Evolutionary conservation across 2,329 filamentous ascomycete genomes (phyloP).

Genomic region (Aspergillus felis): DNA sequence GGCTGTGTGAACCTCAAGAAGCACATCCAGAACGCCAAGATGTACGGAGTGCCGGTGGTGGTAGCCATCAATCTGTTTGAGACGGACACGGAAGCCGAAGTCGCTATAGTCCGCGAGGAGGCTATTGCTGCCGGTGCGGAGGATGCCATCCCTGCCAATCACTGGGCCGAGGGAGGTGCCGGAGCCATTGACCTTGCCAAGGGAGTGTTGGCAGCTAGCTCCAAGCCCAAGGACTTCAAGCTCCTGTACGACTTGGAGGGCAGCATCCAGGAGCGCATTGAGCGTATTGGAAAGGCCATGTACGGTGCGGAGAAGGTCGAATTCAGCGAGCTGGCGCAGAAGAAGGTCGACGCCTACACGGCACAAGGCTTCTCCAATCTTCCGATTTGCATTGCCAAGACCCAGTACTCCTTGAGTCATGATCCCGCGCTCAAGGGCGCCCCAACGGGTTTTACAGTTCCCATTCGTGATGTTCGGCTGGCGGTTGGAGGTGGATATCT

Average conservation of each 20-base stretch:
- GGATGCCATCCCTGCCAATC: constrained; percentile 88
- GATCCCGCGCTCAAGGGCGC: constrained; percentile 93
- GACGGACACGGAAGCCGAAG: constrained; percentile 89
- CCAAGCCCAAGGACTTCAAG: constrained; percentile 82
- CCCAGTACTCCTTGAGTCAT: constrained; percentile 93
- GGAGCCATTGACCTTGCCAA: constrained; percentile 86
- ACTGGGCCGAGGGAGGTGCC: constrained; percentile 93
- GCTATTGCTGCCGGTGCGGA: constrained; percentile 87
- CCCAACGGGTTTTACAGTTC: constrained; percentile 88
- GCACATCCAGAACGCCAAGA: constrained; percentile 85
- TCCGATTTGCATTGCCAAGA: constrained; percentile 97
- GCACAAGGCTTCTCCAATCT: constrained; percentile 88
- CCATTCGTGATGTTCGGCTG: constrained; percentile 89
- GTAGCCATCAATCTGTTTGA: constrained; percentile 97
- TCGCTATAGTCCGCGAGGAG: constrained; percentile 84
- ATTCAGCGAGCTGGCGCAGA: constrained; percentile 89
- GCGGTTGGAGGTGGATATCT: constrained; percentile 91
- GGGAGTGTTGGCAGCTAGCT: constrained; percentile 75
- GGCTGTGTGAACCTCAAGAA: constrained; percentile 94
- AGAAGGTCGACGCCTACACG: constrained; percentile 94
- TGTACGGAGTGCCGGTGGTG: constrained; percentile 88
- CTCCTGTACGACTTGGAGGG: constrained; percentile 79
- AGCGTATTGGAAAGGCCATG: constrained; percentile 86
- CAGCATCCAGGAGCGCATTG: constrained; percentile 81
- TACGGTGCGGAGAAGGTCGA: constrained; percentile 88